phyloP scores from a whole-genome alignment of 768 basidiomycete species.

The Tylopilus vinaceipallidus region DNA sequence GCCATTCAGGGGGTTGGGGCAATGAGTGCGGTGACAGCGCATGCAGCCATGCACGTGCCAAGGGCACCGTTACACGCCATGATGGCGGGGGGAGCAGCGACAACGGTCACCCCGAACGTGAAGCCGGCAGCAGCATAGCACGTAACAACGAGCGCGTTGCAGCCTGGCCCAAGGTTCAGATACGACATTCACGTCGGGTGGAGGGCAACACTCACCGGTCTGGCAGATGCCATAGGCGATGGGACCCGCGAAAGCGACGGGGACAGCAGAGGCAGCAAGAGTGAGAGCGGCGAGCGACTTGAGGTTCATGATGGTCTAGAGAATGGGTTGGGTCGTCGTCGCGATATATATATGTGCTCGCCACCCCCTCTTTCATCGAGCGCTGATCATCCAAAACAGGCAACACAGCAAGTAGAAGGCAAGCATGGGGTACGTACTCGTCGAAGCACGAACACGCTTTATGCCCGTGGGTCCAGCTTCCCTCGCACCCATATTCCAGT shows the following conservation, averaged over 20 bases:
- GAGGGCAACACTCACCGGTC: constrained; percentile 13
- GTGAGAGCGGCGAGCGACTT: constrained; percentile 18
- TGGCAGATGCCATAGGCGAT: constrained; percentile 24
- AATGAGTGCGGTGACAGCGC: constrained; percentile 18
- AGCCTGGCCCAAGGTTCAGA: constrained; percentile 12
- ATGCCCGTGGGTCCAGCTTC: background rate
- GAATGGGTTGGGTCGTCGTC: background rate
- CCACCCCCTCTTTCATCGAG: background rate
- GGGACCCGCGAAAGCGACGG: constrained; percentile 15
- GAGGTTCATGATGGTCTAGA: constrained; percentile 23
- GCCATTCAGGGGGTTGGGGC: constrained; percentile 24
- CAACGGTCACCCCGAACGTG: constrained; percentile 22
- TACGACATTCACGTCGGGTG: background rate
- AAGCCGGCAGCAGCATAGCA: constrained; percentile 27
- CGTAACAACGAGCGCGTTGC: constrained; percentile 19
- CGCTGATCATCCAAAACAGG: background rate
- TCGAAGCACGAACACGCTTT: too few species aligned
- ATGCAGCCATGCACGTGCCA: constrained; percentile 26
- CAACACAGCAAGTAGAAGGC: constrained; percentile 6
- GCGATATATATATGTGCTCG: constrained; percentile 1
- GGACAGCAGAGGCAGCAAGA: constrained; percentile 11
- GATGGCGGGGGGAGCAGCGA: constrained; percentile 20
- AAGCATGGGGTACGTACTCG: too few species aligned
- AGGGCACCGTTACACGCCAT: constrained; percentile 21
- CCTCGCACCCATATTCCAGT: too few species aligned